These are phyloP conservation scores for Geotrichum klebahnii DNA, from an alignment of 1,139 yeast species.

Conservation along the genomic window DNA sequence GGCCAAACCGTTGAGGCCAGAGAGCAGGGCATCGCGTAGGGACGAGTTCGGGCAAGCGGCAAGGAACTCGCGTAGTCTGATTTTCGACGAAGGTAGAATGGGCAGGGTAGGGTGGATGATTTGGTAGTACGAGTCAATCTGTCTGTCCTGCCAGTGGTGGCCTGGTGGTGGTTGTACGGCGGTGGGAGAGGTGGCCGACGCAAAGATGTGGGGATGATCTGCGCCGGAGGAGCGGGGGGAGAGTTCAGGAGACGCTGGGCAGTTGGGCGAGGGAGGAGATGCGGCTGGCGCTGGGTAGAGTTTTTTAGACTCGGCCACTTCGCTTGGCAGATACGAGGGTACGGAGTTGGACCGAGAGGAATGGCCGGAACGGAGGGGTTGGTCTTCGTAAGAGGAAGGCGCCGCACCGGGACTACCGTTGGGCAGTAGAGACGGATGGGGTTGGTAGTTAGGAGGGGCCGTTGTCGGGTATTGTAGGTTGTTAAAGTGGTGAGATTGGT, in stretches of 20 bases:
- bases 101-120: conserved; percentile 43
- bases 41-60: conserved; percentile 29
- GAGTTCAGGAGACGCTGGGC: conserved; percentile 10
- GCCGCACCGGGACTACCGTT: too few relatives aligned
- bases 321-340: conserved; percentile 12
- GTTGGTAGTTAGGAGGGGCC: conserved; percentile 8
- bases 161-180: background rate
- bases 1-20: conserved; percentile 29
- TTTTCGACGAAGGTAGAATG: conserved; percentile 38
- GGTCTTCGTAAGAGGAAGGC: too few relatives aligned
- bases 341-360: conserved; percentile 12
- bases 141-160: conserved; percentile 35
- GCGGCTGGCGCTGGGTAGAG: conserved; percentile 17
- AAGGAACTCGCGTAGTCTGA: conserved; percentile 35
- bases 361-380: conserved; percentile 3
- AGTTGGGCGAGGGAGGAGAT: conserved; percentile 2
- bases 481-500: too few relatives aligned
- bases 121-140: conserved; percentile 40
- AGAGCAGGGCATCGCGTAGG: conserved; percentile 28
- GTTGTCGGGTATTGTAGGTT: too few relatives aligned
- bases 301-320: conserved; percentile 14
- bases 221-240: conserved; percentile 10
- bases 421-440: background rate
- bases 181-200: too few relatives aligned
- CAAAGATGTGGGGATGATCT: too few relatives aligned